Conservation (phyloP, 2,329 filamentous ascomycete species). For the Colletotrichum sp. region DNA sequence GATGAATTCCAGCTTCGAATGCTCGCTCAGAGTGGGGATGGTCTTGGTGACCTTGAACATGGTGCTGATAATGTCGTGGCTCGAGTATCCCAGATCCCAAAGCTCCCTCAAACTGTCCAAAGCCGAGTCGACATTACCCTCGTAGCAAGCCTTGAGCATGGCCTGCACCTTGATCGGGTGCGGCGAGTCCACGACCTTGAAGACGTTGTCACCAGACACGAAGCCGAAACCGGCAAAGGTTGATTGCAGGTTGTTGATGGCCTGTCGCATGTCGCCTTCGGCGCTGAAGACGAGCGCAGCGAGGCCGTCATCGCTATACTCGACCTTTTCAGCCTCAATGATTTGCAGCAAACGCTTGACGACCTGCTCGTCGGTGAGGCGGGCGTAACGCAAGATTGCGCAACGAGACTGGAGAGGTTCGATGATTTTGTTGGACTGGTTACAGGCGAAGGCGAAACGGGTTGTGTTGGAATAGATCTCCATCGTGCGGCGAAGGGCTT, state of each 20-base stretch:
- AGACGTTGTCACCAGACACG: slow-evolving; percentile 97
- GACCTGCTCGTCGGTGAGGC: slow-evolving; percentile 90
- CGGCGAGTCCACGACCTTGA: slow-evolving; percentile 94
- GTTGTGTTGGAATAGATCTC: slow-evolving; percentile 98
- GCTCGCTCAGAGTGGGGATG: slow-evolving; percentile 88
- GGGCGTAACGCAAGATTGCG: slow-evolving; percentile 91
- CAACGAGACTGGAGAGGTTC: slow-evolving; percentile 97
- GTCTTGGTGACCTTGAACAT: slow-evolving; percentile 99
- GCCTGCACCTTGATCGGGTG: slow-evolving; percentile 98
- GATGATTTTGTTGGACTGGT: slow-evolving; percentile 99
- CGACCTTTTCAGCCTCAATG: slow-evolving; percentile 87
- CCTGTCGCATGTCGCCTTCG: slow-evolving; percentile 98
- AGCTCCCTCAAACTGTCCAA: slow-evolving; percentile 87
- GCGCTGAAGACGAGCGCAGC: slow-evolving; percentile 97
- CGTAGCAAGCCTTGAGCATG: slow-evolving; percentile 97
- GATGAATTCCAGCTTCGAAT: slow-evolving; percentile 96
- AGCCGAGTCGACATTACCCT: slow-evolving; percentile 87
- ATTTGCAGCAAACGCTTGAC: slow-evolving; percentile 92
- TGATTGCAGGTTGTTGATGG: slow-evolving; percentile 97
- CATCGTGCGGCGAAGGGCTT: slow-evolving; percentile 94
- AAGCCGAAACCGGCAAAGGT: slow-evolving; percentile 94
- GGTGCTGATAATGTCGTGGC: slow-evolving; percentile 97
- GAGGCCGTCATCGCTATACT: slow-evolving; percentile 90
- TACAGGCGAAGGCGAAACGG: slow-evolving; percentile 96
- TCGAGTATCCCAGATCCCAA: slow-evolving; percentile 96